Evolutionary conservation across 2,329 filamentous ascomycete genomes (phyloP), one percentile per base, ranked within the genome.

Genomic region (Escovopsis weberi): DNA sequence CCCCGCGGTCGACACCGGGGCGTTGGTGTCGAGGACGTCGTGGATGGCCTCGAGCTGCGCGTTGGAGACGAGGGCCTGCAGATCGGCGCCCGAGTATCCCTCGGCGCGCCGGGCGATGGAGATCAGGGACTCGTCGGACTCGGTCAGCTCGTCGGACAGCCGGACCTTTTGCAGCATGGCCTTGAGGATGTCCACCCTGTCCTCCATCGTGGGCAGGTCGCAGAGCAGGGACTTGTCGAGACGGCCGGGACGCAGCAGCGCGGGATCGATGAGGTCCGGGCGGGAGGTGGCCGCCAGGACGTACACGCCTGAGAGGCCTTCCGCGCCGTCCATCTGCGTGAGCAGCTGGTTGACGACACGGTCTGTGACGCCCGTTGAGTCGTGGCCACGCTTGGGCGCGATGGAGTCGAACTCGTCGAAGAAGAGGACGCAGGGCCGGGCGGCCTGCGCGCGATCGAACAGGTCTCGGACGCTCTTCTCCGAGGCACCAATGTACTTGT

Each of bases 381-480:
- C 93, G 58, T 98, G 91, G 0, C 91, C 91, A 64, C 91, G 77
- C 63, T 96, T 98, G 2, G 91, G 91, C 0, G 93, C 93, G 49
- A 98, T 96, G 34, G 85, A 88, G 64, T 98, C 91, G 56, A 98
- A 98, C 60, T 98, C 91, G 57, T 98, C 91, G 57, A 98, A 98
- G 70, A 98, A 98, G 8, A 98, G 70, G 4, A 98, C 85, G 53
- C 91, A 96, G 0, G 93, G 93, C 46, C 82, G 79, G 4, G 91
- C 91, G 3, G 91, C 89, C 56, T 82, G 80, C 0, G 91, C 91
- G 36, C 91, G 78, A 57, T 94, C 89, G 55, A 98, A 98, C 1
- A 98, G 70, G 59, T 98, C 91, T 36, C 93, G 80, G 6, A 98
- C 88, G 47, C 80, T 87, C 69, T 98, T 98, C 56, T 98, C 91